Evolutionary conservation across 2,329 filamentous ascomycete genomes (phyloP).

Genomic region (Fusarium caatingaense): DNA sequence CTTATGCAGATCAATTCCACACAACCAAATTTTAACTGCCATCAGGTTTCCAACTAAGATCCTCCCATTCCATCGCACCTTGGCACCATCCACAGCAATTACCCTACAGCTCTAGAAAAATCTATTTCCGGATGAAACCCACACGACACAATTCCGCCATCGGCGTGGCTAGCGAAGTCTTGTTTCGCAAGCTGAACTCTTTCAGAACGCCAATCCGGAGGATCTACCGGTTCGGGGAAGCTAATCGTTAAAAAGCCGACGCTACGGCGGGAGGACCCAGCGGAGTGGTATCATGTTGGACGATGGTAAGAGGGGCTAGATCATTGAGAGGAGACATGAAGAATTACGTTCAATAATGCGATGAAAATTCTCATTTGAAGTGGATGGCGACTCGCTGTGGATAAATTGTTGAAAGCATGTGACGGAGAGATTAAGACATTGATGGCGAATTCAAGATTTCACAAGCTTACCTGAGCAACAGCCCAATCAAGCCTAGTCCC

Average conservation of each 20-base stretch:
- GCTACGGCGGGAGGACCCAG: neutral
- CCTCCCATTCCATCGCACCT: neutral
- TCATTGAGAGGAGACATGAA: neutral
- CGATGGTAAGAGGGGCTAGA: no score
- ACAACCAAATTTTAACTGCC: no score
- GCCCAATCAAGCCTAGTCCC: neutral
- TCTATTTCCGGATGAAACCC: neutral
- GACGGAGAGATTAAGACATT: neutral
- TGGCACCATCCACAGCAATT: neutral
- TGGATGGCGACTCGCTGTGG: neutral
- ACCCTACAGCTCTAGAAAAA: neutral
- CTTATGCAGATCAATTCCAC: no score
- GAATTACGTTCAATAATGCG: no score
- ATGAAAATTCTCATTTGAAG: no score
- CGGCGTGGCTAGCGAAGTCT: neutral
- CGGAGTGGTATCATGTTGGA: neutral
- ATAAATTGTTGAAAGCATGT: neutral
- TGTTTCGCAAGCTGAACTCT: neutral
- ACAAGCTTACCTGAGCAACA: no score
- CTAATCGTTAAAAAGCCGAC: neutral
- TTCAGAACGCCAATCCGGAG: conserved; percentile 1
- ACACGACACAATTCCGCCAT: neutral
- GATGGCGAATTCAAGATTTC: neutral
- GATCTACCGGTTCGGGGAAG: neutral
- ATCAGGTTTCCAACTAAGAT: neutral